phyloP scores from a whole-genome alignment of 169 alveolate species.

The Pseudocohnilembus persalinus region DNA sequence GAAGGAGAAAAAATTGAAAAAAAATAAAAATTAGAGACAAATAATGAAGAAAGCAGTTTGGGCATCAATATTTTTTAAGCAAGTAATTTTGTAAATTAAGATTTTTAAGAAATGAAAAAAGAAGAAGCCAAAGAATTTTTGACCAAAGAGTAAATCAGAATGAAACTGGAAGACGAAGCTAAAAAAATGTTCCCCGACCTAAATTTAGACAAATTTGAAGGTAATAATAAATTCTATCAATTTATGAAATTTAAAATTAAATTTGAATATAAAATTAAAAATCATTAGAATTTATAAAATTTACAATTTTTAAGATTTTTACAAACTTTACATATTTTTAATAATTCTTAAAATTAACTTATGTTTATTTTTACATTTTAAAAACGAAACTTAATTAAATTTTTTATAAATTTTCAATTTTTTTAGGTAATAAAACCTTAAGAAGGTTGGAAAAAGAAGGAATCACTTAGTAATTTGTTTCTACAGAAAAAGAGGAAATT shows the following conservation, averaged over 20 bases:
- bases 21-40: not conserved
- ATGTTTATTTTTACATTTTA: no score
- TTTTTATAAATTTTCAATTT: not conserved
- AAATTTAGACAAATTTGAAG: constrained; percentile 34
- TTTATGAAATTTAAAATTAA: not conserved
- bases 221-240: not conserved
- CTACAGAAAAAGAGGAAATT: not conserved
- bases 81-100: not conserved
- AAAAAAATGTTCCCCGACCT: constrained; percentile 38
- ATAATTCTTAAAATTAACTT: no score
- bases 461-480: not conserved
- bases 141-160: not conserved
- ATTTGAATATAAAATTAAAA: not conserved
- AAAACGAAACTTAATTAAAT: constrained; percentile 30
- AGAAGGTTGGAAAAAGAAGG: constrained; percentile 12
- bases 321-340: no score
- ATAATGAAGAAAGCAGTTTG: not conserved
- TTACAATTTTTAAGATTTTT: no score
- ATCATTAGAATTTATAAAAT: not conserved
- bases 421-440: constrained; percentile 8
- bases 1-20: not conserved
- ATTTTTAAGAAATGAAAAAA: not conserved
- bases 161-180: constrained; percentile 29
- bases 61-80: no score
- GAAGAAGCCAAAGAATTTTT: not conserved